Evolutionary conservation across 2,329 filamentous ascomycete genomes (phyloP).

Genomic region (Clonostachys solani): DNA sequence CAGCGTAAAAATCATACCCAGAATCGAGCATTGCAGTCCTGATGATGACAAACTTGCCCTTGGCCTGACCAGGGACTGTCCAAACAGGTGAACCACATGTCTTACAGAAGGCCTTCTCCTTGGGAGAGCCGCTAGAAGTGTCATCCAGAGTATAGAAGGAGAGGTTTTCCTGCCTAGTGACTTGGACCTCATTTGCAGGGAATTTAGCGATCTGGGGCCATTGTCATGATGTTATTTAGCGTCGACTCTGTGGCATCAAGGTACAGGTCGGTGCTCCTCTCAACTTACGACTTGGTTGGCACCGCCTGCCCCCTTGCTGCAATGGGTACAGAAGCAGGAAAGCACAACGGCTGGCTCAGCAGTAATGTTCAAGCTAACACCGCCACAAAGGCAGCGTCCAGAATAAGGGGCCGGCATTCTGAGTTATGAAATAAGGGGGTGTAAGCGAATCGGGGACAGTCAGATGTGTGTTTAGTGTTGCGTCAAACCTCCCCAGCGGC

Average conservation of each 20-base stretch:
- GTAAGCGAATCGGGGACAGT: too few relatives aligned
- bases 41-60: conserved; percentile 13
- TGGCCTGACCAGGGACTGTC: neutral
- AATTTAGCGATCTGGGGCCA: neutral
- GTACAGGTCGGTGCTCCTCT: too few relatives aligned
- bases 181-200: neutral
- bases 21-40: conserved; percentile 12
- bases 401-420: too few relatives aligned
- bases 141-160: neutral
- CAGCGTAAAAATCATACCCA: conserved; percentile 10
- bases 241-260: neutral
- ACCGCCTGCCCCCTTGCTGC: neutral
- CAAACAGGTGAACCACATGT: neutral
- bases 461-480: too few relatives aligned
- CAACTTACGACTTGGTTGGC: neutral
- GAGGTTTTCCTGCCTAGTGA: neutral
- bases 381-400: neutral
- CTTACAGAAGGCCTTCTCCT: conserved; percentile 1
- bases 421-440: too few relatives aligned
- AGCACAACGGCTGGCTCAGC: neutral
- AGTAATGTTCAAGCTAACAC: neutral
- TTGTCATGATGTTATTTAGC: neutral
- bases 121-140: neutral
- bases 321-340: neutral
- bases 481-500: too few relatives aligned